Evolutionary conservation across 1,284 basidiomycete species (phyloP).

Genomic region (Leccinum pallidistipes): DNA sequence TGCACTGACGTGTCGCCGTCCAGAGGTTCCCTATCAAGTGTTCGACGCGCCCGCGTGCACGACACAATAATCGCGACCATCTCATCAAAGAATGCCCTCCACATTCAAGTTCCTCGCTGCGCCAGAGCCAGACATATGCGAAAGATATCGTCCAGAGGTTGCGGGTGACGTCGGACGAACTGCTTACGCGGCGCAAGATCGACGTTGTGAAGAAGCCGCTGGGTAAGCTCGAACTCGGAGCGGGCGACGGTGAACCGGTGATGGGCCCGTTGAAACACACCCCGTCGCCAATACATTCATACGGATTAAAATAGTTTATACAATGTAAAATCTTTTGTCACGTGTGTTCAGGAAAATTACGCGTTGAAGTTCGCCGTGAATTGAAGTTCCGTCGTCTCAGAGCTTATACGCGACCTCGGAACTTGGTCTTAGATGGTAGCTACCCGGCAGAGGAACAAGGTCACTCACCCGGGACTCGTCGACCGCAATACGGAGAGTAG

Average conservation of each 20-base stretch:
- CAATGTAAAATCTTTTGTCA: no score
- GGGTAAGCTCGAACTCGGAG: conserved; percentile 21
- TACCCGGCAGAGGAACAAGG: no score
- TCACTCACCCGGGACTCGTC: no score
- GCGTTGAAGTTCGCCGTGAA: no score
- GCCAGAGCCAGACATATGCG: conserved; percentile 22
- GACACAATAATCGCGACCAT: background rate
- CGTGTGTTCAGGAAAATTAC: no score
- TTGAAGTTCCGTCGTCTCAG: no score
- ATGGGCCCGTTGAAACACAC: no score
- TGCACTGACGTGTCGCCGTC: conserved; percentile 17
- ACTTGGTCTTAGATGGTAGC: no score
- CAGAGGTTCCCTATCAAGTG: conserved; percentile 20
- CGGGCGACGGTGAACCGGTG: conserved; percentile 15
- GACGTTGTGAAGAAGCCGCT: conserved; percentile 33
- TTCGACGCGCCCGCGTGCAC: conserved; percentile 2
- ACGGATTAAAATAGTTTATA: no score
- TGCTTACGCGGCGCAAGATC: conserved; percentile 28
- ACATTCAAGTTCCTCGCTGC: conserved; percentile 14
- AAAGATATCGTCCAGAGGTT: conserved; percentile 34
- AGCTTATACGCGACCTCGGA: no score
- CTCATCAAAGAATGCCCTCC: conserved; percentile 16
- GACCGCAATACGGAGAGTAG: no score
- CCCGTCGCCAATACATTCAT: no score
- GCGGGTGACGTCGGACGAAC: conserved; percentile 30